Conservation (phyloP, 2,329 filamentous ascomycete species). For the Diplocarpon rosae region DNA sequence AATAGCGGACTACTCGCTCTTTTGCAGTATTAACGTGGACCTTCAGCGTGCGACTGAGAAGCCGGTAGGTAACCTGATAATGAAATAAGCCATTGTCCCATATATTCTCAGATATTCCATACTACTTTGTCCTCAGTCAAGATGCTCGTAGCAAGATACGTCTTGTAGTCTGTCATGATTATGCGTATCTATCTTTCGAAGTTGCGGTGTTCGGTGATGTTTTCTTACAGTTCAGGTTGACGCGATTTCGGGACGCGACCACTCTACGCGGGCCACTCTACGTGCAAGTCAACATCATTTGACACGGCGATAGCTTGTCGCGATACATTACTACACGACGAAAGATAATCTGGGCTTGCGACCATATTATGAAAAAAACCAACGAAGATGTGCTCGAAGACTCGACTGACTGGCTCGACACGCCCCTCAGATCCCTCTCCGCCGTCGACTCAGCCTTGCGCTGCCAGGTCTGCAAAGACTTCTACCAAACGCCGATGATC, state of each 20-base stretch:
- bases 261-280: slow-evolving; percentile 23
- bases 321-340: too few species aligned
- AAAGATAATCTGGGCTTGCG: too few species aligned
- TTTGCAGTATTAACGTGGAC: slow-evolving; percentile 83
- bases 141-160: slow-evolving; percentile 26
- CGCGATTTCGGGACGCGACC: slow-evolving; percentile 12
- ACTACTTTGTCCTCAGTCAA: slow-evolving; percentile 28
- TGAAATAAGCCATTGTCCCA: slow-evolving; percentile 5
- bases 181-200: slow-evolving; percentile 1
- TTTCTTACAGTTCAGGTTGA: slow-evolving; percentile 6
- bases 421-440: slow-evolving; percentile 53
- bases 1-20: slow-evolving; percentile 42
- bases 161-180: slow-evolving; percentile 27
- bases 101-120: slow-evolving; percentile 3
- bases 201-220: slow-evolving; percentile 6
- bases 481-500: slow-evolving; percentile 88
- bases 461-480: slow-evolving; percentile 97
- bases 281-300: background rate
- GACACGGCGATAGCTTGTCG: background rate
- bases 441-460: slow-evolving; percentile 75
- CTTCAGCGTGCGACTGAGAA: slow-evolving; percentile 70
- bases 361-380: slow-evolving; percentile 5
- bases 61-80: slow-evolving; percentile 70
- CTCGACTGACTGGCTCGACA: slow-evolving; percentile 76
- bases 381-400: slow-evolving; percentile 36